phyloP scores from a whole-genome alignment of 257 asterid genomes.

The Przewalskia tangutica region DNA sequence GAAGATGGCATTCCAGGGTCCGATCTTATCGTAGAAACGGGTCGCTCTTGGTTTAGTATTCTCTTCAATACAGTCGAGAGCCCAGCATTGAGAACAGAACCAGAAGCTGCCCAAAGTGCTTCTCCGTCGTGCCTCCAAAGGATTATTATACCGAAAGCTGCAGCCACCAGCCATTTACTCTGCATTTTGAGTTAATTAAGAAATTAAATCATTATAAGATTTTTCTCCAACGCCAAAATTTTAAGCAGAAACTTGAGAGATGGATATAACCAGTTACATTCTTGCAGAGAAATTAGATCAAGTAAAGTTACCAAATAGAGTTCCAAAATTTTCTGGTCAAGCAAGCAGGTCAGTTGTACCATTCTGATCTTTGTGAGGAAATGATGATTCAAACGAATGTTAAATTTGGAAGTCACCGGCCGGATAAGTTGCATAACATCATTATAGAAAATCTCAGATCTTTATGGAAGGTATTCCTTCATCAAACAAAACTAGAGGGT shows the following conservation, averaged over 20 bases:
- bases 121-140: slow-evolving; percentile 67
- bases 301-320: background rate
- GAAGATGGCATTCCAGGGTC: slow-evolving; percentile 98
- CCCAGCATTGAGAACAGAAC: slow-evolving; percentile 41
- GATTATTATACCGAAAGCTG: slow-evolving; percentile 22
- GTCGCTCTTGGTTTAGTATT: slow-evolving; percentile 67
- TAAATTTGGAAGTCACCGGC: background rate
- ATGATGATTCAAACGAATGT: background rate
- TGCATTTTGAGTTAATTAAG: slow-evolving; percentile 18
- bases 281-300: background rate
- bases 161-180: slow-evolving; percentile 78
- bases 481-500: background rate
- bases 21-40: slow-evolving; percentile 46
- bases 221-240: background rate
- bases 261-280: background rate
- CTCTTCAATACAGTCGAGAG: slow-evolving; percentile 47
- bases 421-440: background rate
- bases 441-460: background rate
- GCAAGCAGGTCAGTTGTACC: background rate
- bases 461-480: background rate
- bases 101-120: slow-evolving; percentile 64
- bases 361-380: too few species aligned
- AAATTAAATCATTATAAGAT: background rate
- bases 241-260: background rate
- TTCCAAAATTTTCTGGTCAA: background rate